These are phyloP conservation scores for Stromatinia cepivora DNA, from an alignment of 2,329 filamentous ascomycete species.

Conservation along the genomic window DNA sequence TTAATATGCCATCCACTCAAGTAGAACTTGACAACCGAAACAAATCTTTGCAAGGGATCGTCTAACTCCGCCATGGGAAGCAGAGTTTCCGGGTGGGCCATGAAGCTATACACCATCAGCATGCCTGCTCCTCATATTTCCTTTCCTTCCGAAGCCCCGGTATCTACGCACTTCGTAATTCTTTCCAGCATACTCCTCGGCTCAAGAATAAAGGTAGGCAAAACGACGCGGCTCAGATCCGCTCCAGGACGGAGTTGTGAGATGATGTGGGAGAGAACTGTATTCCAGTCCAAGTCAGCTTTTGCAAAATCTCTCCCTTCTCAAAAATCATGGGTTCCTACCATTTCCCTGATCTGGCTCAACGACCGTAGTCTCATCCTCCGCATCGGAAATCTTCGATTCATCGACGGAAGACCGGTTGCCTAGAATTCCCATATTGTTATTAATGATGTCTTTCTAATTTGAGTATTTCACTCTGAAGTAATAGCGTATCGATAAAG, in stretches of 20 bases:
- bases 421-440: slow-evolving; percentile 40
- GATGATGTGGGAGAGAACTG: slow-evolving; percentile 95
- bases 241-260: slow-evolving; percentile 94
- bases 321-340: slow-evolving; percentile 47
- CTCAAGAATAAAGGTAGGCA: slow-evolving; percentile 97
- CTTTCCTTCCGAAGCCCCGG: not conserved
- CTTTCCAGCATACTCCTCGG: slow-evolving; percentile 97
- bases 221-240: slow-evolving; percentile 88
- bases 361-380: slow-evolving; percentile 77
- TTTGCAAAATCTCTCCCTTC: slow-evolving; percentile 7
- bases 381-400: slow-evolving; percentile 44
- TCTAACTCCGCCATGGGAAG: slow-evolving; percentile 84
- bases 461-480: not conserved
- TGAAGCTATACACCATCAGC: slow-evolving; percentile 67
- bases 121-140: not conserved
- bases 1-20: slow-evolving; percentile 98
- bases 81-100: slow-evolving; percentile 97
- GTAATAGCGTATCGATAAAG: not conserved
- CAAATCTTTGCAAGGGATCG: slow-evolving; percentile 84
- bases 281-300: slow-evolving; percentile 29
- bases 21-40: slow-evolving; percentile 97
- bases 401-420: slow-evolving; percentile 44
- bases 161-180: slow-evolving; percentile 81
- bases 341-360: slow-evolving; percentile 94
- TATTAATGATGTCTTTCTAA: not conserved